These are phyloP conservation scores for Penicillium fuscoglaucum DNA, from an alignment of 2,329 filamentous ascomycete genomes.

Conservation along the genomic window DNA sequence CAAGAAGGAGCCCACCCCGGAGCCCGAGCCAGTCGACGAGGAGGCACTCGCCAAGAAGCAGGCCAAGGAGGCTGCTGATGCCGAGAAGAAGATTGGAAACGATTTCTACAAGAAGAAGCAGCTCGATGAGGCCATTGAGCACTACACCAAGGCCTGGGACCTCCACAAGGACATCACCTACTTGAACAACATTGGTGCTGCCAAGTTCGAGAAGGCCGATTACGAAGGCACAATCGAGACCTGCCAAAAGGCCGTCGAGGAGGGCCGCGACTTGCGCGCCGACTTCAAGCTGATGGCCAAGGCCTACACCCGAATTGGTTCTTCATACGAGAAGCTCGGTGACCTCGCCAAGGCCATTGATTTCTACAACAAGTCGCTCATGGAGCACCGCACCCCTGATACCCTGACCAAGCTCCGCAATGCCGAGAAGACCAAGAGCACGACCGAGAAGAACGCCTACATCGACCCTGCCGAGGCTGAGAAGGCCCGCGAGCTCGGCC, in stretches of 20 bases:
- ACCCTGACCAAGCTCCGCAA: slow-evolving; percentile 88
- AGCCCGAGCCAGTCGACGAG: slow-evolving; percentile 73
- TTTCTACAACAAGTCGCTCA: slow-evolving; percentile 90
- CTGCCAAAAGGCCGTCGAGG: slow-evolving; percentile 84
- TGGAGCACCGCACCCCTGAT: slow-evolving; percentile 94
- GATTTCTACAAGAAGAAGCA: slow-evolving; percentile 98
- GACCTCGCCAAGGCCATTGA: slow-evolving; percentile 77
- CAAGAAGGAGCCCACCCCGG: slow-evolving; percentile 60
- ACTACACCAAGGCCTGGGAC: slow-evolving; percentile 96
- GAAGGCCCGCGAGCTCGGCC: slow-evolving; percentile 90
- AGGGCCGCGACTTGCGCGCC: slow-evolving; percentile 84
- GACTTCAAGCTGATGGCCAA: slow-evolving; percentile 99
- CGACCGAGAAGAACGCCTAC: slow-evolving; percentile 74
- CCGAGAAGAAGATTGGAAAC: slow-evolving; percentile 90
- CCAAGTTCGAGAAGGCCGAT: slow-evolving; percentile 94
- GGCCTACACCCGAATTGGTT: slow-evolving; percentile 90
- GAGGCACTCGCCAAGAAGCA: slow-evolving; percentile 81
- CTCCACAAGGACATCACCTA: slow-evolving; percentile 95
- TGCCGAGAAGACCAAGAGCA: slow-evolving; percentile 82
- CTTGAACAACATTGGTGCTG: slow-evolving; percentile 92
- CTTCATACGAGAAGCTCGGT: slow-evolving; percentile 87
- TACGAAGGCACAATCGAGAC: slow-evolving; percentile 82
- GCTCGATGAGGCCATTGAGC: slow-evolving; percentile 89
- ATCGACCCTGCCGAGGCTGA: slow-evolving; percentile 90
- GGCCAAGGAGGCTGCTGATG: slow-evolving; percentile 88